These are phyloP conservation scores for Cercophora sp. DNA, from an alignment of 495 filamentous ascomycete species.

Conservation along the genomic window DNA sequence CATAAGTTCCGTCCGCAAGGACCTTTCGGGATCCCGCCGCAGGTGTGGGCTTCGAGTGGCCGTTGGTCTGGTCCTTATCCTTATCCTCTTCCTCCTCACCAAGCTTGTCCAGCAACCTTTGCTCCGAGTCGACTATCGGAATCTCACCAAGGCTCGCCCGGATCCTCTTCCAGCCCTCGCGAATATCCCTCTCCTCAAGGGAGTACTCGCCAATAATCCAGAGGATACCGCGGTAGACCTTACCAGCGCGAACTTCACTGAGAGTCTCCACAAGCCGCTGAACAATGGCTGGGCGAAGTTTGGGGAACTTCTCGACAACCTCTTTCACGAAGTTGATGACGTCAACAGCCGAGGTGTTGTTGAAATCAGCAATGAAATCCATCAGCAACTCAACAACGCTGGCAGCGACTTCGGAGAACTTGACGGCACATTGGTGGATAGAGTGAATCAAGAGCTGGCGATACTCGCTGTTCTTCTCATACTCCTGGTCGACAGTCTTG, in stretches of 20 bases:
- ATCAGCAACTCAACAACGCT: slow-evolving; percentile 97
- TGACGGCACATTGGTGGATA: slow-evolving; percentile 97
- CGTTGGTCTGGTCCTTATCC: slow-evolving; percentile 70
- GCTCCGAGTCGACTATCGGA: slow-evolving; percentile 93
- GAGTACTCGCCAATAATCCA: slow-evolving; percentile 99
- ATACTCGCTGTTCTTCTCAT: slow-evolving; percentile 98
- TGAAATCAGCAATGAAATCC: slow-evolving; percentile 99
- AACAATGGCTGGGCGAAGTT: slow-evolving; percentile 80
- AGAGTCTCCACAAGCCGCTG: slow-evolving; percentile 85
- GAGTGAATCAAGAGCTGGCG: slow-evolving; percentile 92
- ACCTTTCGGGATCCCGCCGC: slow-evolving; percentile 86
- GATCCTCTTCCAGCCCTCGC: slow-evolving; percentile 96
- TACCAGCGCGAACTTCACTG: slow-evolving; percentile 90
- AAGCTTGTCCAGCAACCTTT: slow-evolving; percentile 73
- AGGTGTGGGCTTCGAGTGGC: slow-evolving; percentile 66
- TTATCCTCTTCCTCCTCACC: slow-evolving; percentile 52
- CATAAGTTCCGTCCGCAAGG: slow-evolving; percentile 94
- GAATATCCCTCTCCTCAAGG: slow-evolving; percentile 86
- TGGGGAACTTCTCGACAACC: slow-evolving; percentile 96
- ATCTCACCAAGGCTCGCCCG: slow-evolving; percentile 93
- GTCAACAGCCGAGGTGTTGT: slow-evolving; percentile 93
- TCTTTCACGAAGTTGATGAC: slow-evolving; percentile 99
- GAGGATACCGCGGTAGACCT: slow-evolving; percentile 92
- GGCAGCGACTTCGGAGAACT: slow-evolving; percentile 95
- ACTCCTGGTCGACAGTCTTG: slow-evolving; percentile 97